These are phyloP conservation scores for Pseudogymnoascus sp. DNA, from an alignment of 2,329 filamentous ascomycete species.

Conservation along the genomic window DNA sequence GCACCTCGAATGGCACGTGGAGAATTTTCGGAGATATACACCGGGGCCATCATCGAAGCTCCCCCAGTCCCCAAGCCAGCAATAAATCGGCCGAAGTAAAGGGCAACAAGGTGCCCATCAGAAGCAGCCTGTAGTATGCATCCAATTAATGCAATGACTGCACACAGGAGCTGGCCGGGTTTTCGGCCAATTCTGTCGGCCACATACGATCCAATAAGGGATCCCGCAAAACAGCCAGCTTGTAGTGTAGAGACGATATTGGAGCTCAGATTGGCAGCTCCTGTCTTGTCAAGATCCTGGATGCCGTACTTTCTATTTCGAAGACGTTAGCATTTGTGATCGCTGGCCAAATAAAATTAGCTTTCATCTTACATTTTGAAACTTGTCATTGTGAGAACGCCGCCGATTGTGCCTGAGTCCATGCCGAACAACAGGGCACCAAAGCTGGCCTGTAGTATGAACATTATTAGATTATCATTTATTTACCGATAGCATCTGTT, in stretches of 20 bases:
- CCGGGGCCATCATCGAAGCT: conserved; percentile 14
- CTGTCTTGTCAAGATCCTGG: neutral
- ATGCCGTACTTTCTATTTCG: neutral
- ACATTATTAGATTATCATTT: neutral
- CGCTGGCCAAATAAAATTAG: neutral
- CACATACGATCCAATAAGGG: neutral
- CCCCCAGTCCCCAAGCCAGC: conserved; percentile 37
- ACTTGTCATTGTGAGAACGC: conserved; percentile 13
- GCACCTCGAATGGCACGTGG: neutral
- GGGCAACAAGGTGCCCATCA: conserved; percentile 18
- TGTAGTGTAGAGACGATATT: conserved; percentile 55
- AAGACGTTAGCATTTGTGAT: neutral
- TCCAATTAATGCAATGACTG: conserved; percentile 47
- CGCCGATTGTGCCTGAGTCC: conserved; percentile 21
- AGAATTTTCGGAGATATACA: neutral
- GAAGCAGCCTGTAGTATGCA: conserved; percentile 54
- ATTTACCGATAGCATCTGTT: neutral
- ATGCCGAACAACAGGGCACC: conserved; percentile 19
- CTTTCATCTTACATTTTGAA: neutral
- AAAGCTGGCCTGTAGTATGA: conserved; percentile 10
- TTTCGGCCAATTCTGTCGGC: neutral
- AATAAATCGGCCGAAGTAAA: conserved; percentile 29
- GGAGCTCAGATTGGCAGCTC: neutral
- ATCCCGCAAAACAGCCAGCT: conserved; percentile 50
- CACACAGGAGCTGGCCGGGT: conserved; percentile 41